Evolutionary conservation across 2,329 filamentous ascomycete genomes (phyloP).

Genomic region (Huntiella moniliformis): DNA sequence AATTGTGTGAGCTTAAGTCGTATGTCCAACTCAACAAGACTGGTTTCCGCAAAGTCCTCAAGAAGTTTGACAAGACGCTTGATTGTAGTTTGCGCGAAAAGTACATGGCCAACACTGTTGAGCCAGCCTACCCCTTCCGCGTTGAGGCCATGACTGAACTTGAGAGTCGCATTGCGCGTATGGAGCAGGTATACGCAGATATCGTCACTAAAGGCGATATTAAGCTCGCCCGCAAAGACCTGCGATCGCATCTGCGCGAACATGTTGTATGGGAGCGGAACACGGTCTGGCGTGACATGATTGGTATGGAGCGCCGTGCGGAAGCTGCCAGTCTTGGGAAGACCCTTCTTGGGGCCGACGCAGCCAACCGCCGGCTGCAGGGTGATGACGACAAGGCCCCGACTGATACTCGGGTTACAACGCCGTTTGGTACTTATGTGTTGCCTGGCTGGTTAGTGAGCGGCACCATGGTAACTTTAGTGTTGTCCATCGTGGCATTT

Average conservation of each 20-base stretch:
- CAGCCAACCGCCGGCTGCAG: constrained; percentile 52
- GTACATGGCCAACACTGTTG: constrained; percentile 59
- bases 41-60: constrained; percentile 86
- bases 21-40: constrained; percentile 93
- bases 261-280: constrained; percentile 98
- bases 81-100: constrained; percentile 59
- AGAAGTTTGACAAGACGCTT: constrained; percentile 96
- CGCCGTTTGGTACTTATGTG: constrained; percentile 59
- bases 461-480: constrained; percentile 58
- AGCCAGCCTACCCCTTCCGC: constrained; percentile 65
- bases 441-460: constrained; percentile 72
- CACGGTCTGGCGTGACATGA: constrained; percentile 97
- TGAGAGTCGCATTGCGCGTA: constrained; percentile 49
- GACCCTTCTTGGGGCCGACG: constrained; percentile 59
- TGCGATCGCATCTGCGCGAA: constrained; percentile 78
- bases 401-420: constrained; percentile 49
- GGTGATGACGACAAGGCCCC: constrained; percentile 57
- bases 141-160: constrained; percentile 51
- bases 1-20: constrained; percentile 85
- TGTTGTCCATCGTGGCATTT: constrained; percentile 38
- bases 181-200: constrained; percentile 65
- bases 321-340: constrained; percentile 85
- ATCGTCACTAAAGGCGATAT: constrained; percentile 70
- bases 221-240: constrained; percentile 58
- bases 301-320: constrained; percentile 86